Percentiles rank a stretch among this genome's conserved stretches.
Evolutionary conservation across 148 eudicot species (phyloP).

Genomic region (Rhododendron mucronatum): DNA sequence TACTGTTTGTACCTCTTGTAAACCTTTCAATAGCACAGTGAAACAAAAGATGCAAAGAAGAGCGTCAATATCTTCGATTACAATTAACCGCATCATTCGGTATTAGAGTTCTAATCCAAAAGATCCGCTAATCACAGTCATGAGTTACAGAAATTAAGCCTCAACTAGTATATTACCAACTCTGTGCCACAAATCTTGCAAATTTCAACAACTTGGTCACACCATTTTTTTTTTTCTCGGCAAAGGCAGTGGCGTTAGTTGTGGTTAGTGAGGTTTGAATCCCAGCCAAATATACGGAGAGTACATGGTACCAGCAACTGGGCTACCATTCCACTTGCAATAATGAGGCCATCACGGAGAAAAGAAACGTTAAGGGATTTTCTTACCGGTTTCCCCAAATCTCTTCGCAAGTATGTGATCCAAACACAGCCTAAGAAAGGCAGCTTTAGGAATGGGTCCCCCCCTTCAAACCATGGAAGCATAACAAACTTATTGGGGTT

Average conservation of each 20-base stretch:
- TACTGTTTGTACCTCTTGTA: slow-evolving; percentile 42
- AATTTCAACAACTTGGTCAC: background rate
- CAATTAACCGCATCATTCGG: background rate
- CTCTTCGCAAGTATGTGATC: background rate
- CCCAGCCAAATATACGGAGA: no score
- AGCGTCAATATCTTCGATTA: background rate
- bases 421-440: background rate
- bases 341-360: background rate
- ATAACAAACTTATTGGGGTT: slow-evolving; percentile 2
- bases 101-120: background rate
- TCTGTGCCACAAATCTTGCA: background rate
- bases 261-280: no score
- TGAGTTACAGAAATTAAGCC: background rate
- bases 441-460: background rate
- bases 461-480: slow-evolving; percentile 2
- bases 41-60: background rate
- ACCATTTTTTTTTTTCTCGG: background rate
- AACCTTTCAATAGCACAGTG: slow-evolving; percentile 15
- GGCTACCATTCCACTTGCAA: background rate
- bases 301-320: no score
- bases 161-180: background rate
- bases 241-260: no score
- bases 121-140: background rate
- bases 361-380: background rate
- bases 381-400: background rate